Evolutionary conservation across 2,329 filamentous ascomycete species (phyloP).

Genomic region (Ophiostoma sp.): DNA sequence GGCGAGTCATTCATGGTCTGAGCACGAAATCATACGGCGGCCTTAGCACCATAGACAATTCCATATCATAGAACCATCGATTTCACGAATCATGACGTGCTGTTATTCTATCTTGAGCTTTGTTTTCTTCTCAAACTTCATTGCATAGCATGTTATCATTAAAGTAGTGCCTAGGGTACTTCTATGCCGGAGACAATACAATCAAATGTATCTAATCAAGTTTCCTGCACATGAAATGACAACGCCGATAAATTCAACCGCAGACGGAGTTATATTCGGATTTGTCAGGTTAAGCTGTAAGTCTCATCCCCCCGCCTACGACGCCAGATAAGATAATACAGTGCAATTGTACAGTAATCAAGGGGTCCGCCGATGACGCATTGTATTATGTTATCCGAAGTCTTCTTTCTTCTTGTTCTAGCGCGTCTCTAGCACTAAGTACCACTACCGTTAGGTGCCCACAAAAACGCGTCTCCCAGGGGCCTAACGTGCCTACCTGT

Average conservation of each 20-base stretch:
- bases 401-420: background rate
- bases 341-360: background rate
- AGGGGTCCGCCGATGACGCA: slow-evolving; percentile 3
- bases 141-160: background rate
- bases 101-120: background rate
- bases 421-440: slow-evolving; percentile 10
- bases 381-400: background rate
- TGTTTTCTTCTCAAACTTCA: background rate
- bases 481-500: background rate
- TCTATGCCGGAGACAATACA: background rate
- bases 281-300: too few relatives aligned
- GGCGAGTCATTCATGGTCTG: slow-evolving; percentile 92
- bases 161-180: background rate
- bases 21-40: background rate
- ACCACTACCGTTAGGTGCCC: background rate
- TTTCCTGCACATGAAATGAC: too few relatives aligned
- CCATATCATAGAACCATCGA: background rate
- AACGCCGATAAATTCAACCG: too few relatives aligned
- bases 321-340: background rate
- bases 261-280: too few relatives aligned
- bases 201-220: background rate
- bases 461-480: slow-evolving; percentile 13
- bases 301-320: background rate
- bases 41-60: background rate
- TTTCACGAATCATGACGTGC: background rate